Evolutionary conservation across 208 protist genomes (phyloP), one percentile per base, ranked within the genome.

Genomic region (Angomonas ambiguus): DNA sequence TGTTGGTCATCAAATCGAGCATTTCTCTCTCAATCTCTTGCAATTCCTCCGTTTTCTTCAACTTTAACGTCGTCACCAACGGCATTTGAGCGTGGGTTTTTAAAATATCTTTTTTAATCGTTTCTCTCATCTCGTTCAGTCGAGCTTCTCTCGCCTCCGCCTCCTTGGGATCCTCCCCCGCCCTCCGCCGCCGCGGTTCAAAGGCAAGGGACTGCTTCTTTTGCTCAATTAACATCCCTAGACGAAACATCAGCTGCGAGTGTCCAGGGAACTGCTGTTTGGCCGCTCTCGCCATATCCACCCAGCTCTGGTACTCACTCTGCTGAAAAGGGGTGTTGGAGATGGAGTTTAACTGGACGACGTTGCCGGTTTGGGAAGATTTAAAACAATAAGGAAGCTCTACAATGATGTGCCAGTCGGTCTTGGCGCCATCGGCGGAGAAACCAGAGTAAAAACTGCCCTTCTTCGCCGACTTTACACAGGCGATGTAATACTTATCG

Each of bases 281-380:
- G 8, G 80, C 72, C 32, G 91, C 76, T 3, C 61, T 68, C 1
- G 68, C 82, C 79, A 89, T 87, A 38, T 88, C 72, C 25, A 89
- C 70, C 89, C 92, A 96, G 53, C 80, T 72, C 59, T 94, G 77
- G 67, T 96, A 96, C 83, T 96, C 92, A 2, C 73, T 76, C 56
- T 74, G 73, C 1, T 80, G 74, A 59, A 96, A 96, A 0, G 83
- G 85, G 1, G 84, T 91, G 78, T 96, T 96, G 3, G 86, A 94
- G 58, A 96, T 93, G 48, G 87, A 94, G 67, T 95, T 96, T 25
- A 96, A 74, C 75, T 96, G 92, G 63, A 96, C 85, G 0, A 93
- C 76, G 66, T 92, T 93, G 34, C 83, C 85, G 64, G 94, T 95
- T 58, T 81, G 81, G 20, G 86, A 92, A 1, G 85, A 80, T 22